These are phyloP conservation scores for Globisporangium rhizosaccharum DNA, from an alignment of 352 stramenopile species.

Conservation along the genomic window DNA sequence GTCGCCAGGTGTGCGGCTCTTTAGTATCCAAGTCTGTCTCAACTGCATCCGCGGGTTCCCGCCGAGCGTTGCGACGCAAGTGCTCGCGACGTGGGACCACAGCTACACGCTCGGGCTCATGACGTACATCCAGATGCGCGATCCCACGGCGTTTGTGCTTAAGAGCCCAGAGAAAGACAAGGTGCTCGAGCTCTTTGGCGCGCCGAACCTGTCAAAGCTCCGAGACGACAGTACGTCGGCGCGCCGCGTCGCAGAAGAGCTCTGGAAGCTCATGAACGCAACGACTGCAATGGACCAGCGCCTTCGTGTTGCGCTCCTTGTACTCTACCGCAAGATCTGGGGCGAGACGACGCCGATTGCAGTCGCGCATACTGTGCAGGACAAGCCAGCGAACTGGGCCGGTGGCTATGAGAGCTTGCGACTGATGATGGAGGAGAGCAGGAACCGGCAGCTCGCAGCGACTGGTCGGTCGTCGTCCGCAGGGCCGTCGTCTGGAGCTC, in stretches of 20 bases:
- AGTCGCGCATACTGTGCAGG: slow-evolving; percentile 75
- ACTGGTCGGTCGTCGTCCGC: slow-evolving; percentile 3
- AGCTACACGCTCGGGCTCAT: slow-evolving; percentile 73
- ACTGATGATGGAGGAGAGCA: slow-evolving; percentile 82
- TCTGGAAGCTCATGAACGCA: slow-evolving; percentile 78
- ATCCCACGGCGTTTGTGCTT: slow-evolving; percentile 67
- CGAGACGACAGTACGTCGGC: slow-evolving; percentile 74
- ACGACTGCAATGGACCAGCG: slow-evolving; percentile 56
- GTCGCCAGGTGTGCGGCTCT: slow-evolving; percentile 67
- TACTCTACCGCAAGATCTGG: slow-evolving; percentile 78
- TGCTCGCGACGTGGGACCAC: slow-evolving; percentile 78
- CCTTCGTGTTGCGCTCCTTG: slow-evolving; percentile 66
- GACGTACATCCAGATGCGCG: slow-evolving; percentile 75
- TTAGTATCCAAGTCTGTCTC: slow-evolving; percentile 71
- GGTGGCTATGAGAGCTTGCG: slow-evolving; percentile 79
- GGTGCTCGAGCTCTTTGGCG: slow-evolving; percentile 51
- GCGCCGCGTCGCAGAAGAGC: slow-evolving; percentile 51
- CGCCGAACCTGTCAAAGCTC: slow-evolving; percentile 54
- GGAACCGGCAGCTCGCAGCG: slow-evolving; percentile 42
- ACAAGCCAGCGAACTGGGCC: slow-evolving; percentile 73
- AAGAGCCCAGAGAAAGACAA: slow-evolving; percentile 74
- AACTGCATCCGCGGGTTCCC: slow-evolving; percentile 81
- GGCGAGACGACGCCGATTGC: slow-evolving; percentile 76
- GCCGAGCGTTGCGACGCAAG: slow-evolving; percentile 56
- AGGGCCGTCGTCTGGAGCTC: not conserved